phyloP scores from a whole-genome alignment of 345 rosid species.

The Pelargonium nanum region DNA sequence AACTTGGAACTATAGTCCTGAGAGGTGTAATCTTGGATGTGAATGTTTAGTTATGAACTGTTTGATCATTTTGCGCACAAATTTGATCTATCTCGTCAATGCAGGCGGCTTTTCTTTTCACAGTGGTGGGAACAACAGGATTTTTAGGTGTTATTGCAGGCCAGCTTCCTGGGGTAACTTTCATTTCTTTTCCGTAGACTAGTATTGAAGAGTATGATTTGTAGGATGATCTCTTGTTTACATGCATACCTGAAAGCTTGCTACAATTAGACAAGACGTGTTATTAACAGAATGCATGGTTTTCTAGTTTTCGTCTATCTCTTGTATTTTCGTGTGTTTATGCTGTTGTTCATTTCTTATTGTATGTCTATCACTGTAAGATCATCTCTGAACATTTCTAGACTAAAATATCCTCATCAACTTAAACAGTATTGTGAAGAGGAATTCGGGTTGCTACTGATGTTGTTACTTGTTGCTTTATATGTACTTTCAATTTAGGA shows the following conservation, averaged over 20 bases:
- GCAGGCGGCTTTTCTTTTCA: constrained; percentile 93
- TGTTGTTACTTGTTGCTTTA: background rate
- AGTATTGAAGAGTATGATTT: background rate
- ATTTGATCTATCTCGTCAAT: constrained; percentile 33
- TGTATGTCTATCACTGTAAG: too few species aligned
- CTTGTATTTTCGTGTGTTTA: too few species aligned
- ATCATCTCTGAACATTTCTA: too few species aligned
- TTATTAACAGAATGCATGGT: too few species aligned
- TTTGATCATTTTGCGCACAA: constrained; percentile 7
- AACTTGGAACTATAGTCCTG: background rate
- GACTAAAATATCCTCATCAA: background rate
- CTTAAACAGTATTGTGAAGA: background rate
- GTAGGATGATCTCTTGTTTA: background rate
- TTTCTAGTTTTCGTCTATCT: too few species aligned
- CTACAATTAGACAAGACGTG: background rate
- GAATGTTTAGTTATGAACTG: background rate
- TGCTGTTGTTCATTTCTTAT: too few species aligned
- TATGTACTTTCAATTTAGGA: constrained; percentile 34
- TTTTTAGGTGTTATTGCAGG: constrained; percentile 75
- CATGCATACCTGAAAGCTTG: background rate
- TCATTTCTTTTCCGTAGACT: background rate
- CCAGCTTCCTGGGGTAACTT: constrained; percentile 86
- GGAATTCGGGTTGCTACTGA: background rate
- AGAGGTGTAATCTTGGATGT: background rate
- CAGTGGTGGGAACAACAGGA: constrained; percentile 79